phyloP scores from a whole-genome alignment of 805 yeast species.

The Teunomyces aglyptinius region DNA sequence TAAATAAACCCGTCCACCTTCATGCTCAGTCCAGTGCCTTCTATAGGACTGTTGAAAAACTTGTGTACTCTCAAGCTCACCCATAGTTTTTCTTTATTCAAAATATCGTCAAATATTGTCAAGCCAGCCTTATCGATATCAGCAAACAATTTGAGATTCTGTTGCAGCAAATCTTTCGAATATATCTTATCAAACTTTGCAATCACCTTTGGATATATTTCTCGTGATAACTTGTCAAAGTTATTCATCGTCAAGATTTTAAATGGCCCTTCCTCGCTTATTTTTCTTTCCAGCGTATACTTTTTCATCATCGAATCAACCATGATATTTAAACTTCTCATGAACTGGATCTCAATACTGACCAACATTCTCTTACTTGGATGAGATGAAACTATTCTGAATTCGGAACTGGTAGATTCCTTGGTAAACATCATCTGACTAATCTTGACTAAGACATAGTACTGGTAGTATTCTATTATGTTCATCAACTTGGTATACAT shows the following conservation, averaged over 20 bases:
- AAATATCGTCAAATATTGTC: slow-evolving; percentile 40
- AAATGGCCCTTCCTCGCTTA: slow-evolving; percentile 27
- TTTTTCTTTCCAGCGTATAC: slow-evolving; percentile 28
- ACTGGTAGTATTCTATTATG: slow-evolving; percentile 36
- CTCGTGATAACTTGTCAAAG: slow-evolving; percentile 33
- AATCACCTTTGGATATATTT: slow-evolving; percentile 31
- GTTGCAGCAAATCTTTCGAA: slow-evolving; percentile 34
- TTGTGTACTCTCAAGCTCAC: slow-evolving; percentile 26
- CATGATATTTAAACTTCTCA: slow-evolving; percentile 41
- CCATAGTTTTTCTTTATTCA: slow-evolving; percentile 34
- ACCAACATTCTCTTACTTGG: slow-evolving; percentile 42
- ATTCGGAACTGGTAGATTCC: slow-evolving; percentile 14
- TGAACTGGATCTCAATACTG: slow-evolving; percentile 44
- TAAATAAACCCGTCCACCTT: slow-evolving; percentile 39
- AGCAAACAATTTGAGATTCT: slow-evolving; percentile 38
- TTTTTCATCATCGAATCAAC: slow-evolving; percentile 42
- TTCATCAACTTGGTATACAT: slow-evolving; percentile 34
- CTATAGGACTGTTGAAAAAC: slow-evolving; percentile 18
- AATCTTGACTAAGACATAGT: slow-evolving; percentile 31
- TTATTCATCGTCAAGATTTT: slow-evolving; percentile 45
- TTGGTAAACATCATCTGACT: slow-evolving; percentile 23
- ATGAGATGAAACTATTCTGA: slow-evolving; percentile 33
- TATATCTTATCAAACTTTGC: slow-evolving; percentile 33
- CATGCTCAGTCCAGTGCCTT: slow-evolving; percentile 10
- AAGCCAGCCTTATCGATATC: slow-evolving; percentile 41